Percentiles rank a stretch among this genome's conserved stretches.
Evolutionary conservation across 345 rosid genomes (phyloP).

Genomic region (Murraya koenigii): DNA sequence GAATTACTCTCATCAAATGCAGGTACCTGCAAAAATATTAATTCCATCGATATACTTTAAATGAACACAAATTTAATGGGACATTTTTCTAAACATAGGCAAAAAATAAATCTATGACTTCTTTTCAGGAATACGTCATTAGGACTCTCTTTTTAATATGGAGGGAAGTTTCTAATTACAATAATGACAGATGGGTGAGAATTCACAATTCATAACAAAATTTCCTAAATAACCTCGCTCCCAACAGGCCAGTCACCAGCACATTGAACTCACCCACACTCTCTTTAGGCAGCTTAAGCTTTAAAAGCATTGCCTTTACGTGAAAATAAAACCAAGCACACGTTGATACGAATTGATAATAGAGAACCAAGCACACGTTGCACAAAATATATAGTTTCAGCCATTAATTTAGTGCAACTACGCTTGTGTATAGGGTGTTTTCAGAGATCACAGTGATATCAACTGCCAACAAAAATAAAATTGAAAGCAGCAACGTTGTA

Average conservation of each 20-base stretch:
- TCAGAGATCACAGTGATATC: neutral
- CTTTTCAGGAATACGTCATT: neutral
- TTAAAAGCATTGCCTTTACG: neutral
- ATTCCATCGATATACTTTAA: constrained; percentile 1
- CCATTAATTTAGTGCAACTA: neutral
- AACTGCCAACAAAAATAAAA: neutral
- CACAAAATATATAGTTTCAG: neutral
- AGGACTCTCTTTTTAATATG: neutral
- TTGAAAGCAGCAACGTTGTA: neutral
- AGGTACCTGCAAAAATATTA: constrained; percentile 47
- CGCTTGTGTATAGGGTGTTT: neutral
- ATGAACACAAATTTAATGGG: neutral
- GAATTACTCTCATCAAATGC: constrained; percentile 49
- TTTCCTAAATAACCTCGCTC: neutral
- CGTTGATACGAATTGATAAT: neutral
- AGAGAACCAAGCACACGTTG: too few species aligned
- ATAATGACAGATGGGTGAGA: neutral
- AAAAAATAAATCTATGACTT: neutral
- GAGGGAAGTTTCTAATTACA: neutral
- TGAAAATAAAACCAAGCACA: neutral
- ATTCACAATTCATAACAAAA: neutral
- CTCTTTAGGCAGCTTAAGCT: neutral
- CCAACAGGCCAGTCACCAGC: neutral
- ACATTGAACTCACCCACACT: neutral
- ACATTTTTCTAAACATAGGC: neutral